Base-by-base conservation (phyloP, 805 yeast genomes). In the Candida schatavii region DNA sequence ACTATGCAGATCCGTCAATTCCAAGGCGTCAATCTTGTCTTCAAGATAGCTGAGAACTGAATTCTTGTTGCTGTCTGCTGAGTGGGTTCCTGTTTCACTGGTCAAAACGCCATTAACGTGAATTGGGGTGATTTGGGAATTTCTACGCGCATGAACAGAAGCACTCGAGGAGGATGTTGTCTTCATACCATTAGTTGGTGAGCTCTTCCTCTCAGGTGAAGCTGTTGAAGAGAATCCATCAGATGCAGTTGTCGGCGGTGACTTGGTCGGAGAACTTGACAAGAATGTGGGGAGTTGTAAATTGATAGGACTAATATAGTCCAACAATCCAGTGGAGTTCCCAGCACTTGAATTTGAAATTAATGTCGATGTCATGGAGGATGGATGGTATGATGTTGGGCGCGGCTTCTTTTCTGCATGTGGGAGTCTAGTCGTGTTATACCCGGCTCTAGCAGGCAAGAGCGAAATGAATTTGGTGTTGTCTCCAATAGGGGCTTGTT, bases 381-480 rank as follows among this genome's bases (percentile, higher is more conserved):
- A 74, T 14, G 95, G 95, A 56, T 86, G 90, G 55, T 83, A 86
- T 7, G 93, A 85, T 0, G 91, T 85, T 32, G 95, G 95, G 58
- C 95, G 76, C 43, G 88, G 90, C 54, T 78, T 82, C 58, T 79
- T 75, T 37, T 55, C 56, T 9, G 71, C 54, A 22, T 73, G 76
- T 6, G 77, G 75, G 39, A 73, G 61, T 52, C 68, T 63, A 25
- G 57, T 48, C 1, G 64, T 45, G 2, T 59, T 36, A 15, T 36
- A 25, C 11, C 27, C 35, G 15, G 32, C 65, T 20, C 52, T 44
- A 3, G 51, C 38, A 2, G 55, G 40, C 19, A 46, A 29, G 14
- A 38, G 35, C 9, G 28, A 18, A n/a, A 29, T 37, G 22, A 37
- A 28, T n/a, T n/a, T n/a, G 14, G 15, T 44, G n/a, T 29, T 37